Base-by-base conservation (phyloP, 106 monocot genomes). In the Iris macrosiphon region DNA sequence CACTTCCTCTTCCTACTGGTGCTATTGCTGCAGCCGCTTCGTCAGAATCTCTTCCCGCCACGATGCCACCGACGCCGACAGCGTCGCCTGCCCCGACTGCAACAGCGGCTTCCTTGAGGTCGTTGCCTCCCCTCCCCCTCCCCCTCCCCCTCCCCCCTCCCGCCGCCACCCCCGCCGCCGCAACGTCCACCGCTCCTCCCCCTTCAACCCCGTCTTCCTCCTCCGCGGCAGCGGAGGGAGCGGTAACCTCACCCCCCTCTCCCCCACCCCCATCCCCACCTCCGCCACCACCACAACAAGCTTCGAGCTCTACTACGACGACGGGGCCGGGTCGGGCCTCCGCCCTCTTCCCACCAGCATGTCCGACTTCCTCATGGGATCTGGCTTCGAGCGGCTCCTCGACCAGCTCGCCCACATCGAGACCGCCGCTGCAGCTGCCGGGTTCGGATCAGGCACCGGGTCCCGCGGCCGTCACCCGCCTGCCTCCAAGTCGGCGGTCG, bases 251-350 rank as follows among this genome's bases (percentile, higher is more conserved):
- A 75, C 78, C n/a, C 70, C 73, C 25, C 73, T 73, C 67, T 77
- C 65, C 63, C 85, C 80, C 14, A 73, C 77, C 66, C 80, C 81
- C 73, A 77, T 88, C 35, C 74, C 44, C 21, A 49, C 46, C 19
- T 25, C n/a, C 1, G 10, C 60, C 25, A 3, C 32, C 0, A 19
- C 46, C 15, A 17, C n/a, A 0, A 29, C 24, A 11, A 51, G 49
- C 24, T 82, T 87, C 59, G 87, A 78, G 64, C 65, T 87, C 22
- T 87, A 82, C 71, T 87, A 87, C 48, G 78, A 87, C 45, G 87
- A 87, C 35, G 87, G 82, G 4, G 43, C 64, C 2, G 82, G 82
- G 0, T 67, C 71, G 6, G 87, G 87, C 15, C 67, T 87, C 11
- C 77, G 78, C 33, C 87, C 87, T 2, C 45, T 82, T 31, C 87